Conservation (phyloP, 2,329 filamentous ascomycete species). For the Cryphonectria radicalis region DNA sequence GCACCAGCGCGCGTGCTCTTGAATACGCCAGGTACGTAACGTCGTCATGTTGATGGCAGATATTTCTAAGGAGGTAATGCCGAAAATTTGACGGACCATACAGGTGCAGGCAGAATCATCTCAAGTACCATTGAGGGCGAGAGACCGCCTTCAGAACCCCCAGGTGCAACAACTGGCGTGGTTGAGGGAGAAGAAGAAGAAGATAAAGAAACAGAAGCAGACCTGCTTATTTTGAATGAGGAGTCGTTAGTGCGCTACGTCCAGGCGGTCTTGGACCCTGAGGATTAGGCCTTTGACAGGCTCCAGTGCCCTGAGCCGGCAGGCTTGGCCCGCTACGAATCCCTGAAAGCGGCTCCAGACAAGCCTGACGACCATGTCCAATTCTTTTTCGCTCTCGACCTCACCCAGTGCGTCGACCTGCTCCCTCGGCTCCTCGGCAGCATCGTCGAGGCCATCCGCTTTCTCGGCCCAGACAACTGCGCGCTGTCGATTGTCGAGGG, state of each 20-base stretch:
- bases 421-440: conserved; percentile 51
- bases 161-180: not conserved
- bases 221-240: not conserved
- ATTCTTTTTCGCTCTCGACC: conserved; percentile 56
- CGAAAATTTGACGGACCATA: not conserved
- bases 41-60: not conserved
- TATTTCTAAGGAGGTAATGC: not conserved
- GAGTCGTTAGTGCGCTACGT: not conserved
- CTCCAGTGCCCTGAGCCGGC: conserved; percentile 24
- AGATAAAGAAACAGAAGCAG: not conserved
- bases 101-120: not conserved
- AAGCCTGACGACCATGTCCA: conserved; percentile 19
- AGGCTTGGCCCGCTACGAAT: conserved; percentile 22
- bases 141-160: not conserved
- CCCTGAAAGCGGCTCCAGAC: not conserved
- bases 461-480: conserved; percentile 48
- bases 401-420: conserved; percentile 47
- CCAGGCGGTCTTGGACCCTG: conserved; percentile 16
- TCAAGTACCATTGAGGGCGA: not conserved
- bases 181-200: not conserved
- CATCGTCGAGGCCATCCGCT: conserved; percentile 47
- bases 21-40: not conserved
- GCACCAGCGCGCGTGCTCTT: not conserved
- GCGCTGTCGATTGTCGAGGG: conserved; percentile 51
- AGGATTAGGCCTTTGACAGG: conserved; percentile 18